Base-by-base conservation (phyloP, 768 basidiomycete genomes). In the Rhizopogon sp. region DNA sequence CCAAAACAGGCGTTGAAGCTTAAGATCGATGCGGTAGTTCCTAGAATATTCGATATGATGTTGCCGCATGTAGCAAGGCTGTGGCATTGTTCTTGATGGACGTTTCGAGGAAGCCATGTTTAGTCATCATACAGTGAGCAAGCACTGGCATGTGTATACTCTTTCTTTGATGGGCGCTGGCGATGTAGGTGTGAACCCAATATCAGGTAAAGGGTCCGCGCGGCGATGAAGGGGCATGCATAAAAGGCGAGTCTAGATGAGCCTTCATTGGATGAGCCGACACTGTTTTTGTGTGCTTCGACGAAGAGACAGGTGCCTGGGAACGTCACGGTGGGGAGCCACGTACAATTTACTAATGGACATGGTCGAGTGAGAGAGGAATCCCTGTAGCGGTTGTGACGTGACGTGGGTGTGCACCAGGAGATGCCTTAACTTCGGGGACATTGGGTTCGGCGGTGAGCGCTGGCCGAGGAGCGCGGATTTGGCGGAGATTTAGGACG, bases 401-500 rank as follows among this genome's bases (percentile, higher is more conserved):
- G 42, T 53, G 55, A 39, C 43, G 37, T 53, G 53, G 44, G 43
- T 41, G 55, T 39, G 42, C 45, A 56, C 28, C 17, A 17, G 28
- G 5, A 22, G 56, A 39, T 49, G 33, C 14, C n/a, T n/a, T 33
- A 10, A 14, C 28, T 52, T 56, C 42, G 50, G 55, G 50, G 37
- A 46, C 56, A 47, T 54, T 47, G 55, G 29, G 2, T 20, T 46
- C 52, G 31, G 52, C 43, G 52, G 43, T 43, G 63, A 55, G 52
- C 52, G 52, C 10, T 43, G 40, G 55, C 55, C 55, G 42, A 54
- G 43, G 41, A 56, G 52, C 39, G 56, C 54, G 50, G 52, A 54
- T 56, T 58, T 56, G 47, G 39, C 54, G 54, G 54, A 56, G 50
- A 56, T 63, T 64, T 50, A 29, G 55, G 14, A 39, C 52, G 43